These are phyloP conservation scores for Sporothrix curviconia DNA, from an alignment of 2,329 filamentous ascomycete genomes.

Conservation along the genomic window DNA sequence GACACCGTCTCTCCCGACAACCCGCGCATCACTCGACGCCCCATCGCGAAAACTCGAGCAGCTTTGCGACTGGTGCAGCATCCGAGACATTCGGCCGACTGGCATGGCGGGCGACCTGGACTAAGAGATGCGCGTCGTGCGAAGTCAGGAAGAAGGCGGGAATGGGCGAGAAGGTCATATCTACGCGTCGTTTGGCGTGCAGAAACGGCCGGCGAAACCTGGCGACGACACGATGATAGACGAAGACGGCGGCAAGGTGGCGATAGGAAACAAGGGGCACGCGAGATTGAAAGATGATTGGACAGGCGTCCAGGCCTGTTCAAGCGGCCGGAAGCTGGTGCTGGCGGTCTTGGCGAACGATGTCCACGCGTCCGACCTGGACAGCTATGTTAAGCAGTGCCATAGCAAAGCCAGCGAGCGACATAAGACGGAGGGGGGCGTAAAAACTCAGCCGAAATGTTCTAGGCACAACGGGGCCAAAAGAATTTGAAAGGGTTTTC, in stretches of 20 bases:
- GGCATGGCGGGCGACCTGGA: slow-evolving; percentile 74
- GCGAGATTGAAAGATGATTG: slow-evolving; percentile 52
- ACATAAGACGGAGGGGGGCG: slow-evolving; percentile 19
- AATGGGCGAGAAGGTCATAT: too few species aligned
- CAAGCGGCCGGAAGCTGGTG: too few species aligned
- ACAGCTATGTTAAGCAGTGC: slow-evolving; percentile 49
- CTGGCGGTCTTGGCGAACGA: too few species aligned
- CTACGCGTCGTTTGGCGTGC: slow-evolving; percentile 17
- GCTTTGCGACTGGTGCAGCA: slow-evolving; percentile 75
- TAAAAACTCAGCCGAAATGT: too few species aligned
- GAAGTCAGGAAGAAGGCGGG: slow-evolving; percentile 35
- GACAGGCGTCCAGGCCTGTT: slow-evolving; percentile 53
- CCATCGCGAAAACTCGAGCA: slow-evolving; percentile 76
- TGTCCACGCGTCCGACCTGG: too few species aligned
- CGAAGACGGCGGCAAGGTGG: slow-evolving; percentile 40
- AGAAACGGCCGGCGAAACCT: slow-evolving; percentile 12
- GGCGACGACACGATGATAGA: slow-evolving; percentile 32
- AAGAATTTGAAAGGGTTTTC: too few species aligned
- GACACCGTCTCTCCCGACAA: too few species aligned
- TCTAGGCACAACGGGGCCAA: too few species aligned
- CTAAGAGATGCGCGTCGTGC: slow-evolving; percentile 55
- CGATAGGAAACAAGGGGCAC: too few species aligned
- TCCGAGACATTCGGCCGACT: slow-evolving; percentile 74
- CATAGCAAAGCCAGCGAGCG: slow-evolving; percentile 23
- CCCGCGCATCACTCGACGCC: too few species aligned